Base-by-base conservation (phyloP, 495 filamentous ascomycete species). In the Tetracladium setigerum region DNA sequence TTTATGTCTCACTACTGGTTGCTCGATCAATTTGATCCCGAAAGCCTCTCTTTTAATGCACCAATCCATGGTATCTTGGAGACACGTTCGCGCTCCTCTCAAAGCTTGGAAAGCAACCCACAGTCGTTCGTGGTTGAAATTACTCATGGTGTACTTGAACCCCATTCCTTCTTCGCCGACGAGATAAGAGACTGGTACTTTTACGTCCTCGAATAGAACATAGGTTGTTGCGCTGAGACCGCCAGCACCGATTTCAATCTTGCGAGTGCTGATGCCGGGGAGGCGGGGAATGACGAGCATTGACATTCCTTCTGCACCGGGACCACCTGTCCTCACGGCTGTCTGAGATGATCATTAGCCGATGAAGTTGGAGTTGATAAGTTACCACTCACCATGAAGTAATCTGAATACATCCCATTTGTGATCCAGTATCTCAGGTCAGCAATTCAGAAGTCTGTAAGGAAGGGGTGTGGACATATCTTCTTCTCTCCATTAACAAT, bases 401-500 rank as follows among this genome's bases (percentile, higher is more conserved):
- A 97, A 62, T 97, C 91, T 41, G 73, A 76, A 83, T 84, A 95
- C 53, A 95, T 78, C 56, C 91, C 91, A 71, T 97, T 96, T 58
- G 91, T 95, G 67, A 97, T 97, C 92, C 92, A 96, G 48, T 45
- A 24, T 3, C 19, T 17, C 11, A 39, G 12, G 16, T 36, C 18
- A 44, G 39, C 19, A 35, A 27, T n/a, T 30, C 10, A 9, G 2
- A 19, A 10, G 1, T 5, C 5, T 9, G 32, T 14, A 18, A 18
- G n/a, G 24, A 12, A 16, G 10, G 19, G 18, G 7, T 3, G 22
- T 27, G 15, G 19, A 46, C 48, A 45, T 45, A 51, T 51, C 68
- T 97, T 97, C 81, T 97, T 96, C 75, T 95, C 92, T 38, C 92
- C 91, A 64, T 96, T 97, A 65, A 97, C 91, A 48, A 97, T 95